Base-by-base conservation (phyloP, 2,329 filamentous ascomycete species). In the Monilinia fructigena region DNA sequence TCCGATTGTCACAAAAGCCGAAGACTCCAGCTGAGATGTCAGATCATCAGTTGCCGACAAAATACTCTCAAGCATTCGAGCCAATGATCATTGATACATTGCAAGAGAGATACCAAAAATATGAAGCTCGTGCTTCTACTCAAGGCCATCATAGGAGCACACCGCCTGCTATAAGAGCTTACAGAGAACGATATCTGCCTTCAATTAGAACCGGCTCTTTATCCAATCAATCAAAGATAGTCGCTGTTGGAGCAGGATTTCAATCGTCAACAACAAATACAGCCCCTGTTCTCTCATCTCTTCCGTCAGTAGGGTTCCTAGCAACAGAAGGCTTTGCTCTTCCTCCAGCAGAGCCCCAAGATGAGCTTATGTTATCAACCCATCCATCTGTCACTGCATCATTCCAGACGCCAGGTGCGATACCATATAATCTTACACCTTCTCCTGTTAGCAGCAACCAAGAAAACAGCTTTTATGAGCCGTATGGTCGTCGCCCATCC, bases 131-230 rank as follows among this genome's bases (percentile, higher is more conserved):
- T 16, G 12, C 16, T 14, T 16, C 40, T 14, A 26, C 20, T 50
- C 45, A 31, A 60, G 47, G 10, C 14, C n/a, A 5, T 23, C 45
- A 7, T 3, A 20, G 5, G 0, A 4, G 26, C 14, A 38, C 58
- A 14, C 45, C 58, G 18, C 45, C 45, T 50, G 58, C 58, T n/a
- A 26, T 48, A 26, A 60, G 38, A n/a, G 31, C 16, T 38, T 60
- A 60, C 31, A 48, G 45, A 26, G 58, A 60, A 50, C 23, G 31
- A 60, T 60, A 60, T 50, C 16, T 60, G 26, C 58, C 58, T 26
- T 60, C 58, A 35, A 50, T 60, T 38, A 20, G 8, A 50, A 23
- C 5, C 4, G 47, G 4, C n/a, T 38, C n/a, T 26, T 16, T 20
- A 12, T 23, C 42, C 28, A 26, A 60, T 4, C 35, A 60, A 23